phyloP scores from a whole-genome alignment of 805 yeast genomes.

The Saccharomyces mikatae region DNA sequence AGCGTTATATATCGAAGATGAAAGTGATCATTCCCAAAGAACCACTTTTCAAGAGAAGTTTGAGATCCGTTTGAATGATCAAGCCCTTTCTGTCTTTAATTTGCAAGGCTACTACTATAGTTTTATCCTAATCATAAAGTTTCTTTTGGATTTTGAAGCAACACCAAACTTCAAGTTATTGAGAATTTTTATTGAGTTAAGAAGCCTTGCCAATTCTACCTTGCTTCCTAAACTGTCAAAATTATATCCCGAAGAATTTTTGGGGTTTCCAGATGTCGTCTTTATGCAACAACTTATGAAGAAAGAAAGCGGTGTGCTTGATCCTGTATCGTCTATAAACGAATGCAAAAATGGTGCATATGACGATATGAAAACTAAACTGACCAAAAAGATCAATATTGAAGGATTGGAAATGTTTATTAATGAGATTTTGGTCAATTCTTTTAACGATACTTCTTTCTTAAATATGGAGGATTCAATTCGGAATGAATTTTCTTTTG shows the following conservation, averaged over 20 bases:
- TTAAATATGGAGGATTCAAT: constrained; percentile 25
- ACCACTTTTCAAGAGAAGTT: neutral
- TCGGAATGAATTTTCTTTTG: constrained; percentile 21
- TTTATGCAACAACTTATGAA: constrained; percentile 2
- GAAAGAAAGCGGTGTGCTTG: neutral
- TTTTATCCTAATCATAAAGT: constrained; percentile 25
- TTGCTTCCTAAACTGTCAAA: constrained; percentile 21
- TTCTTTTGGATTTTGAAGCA: constrained; percentile 27
- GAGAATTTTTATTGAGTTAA: constrained; percentile 26
- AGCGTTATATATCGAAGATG: constrained; percentile 13
- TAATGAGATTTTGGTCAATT: constrained; percentile 25
- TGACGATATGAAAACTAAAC: neutral
- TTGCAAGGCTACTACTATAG: constrained; percentile 27
- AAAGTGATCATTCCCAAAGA: constrained; percentile 3
- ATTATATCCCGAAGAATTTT: constrained; percentile 19
- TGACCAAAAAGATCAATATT: constrained; percentile 8
- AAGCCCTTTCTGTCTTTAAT: constrained; percentile 22
- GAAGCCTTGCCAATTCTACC: constrained; percentile 22
- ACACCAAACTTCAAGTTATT: constrained; percentile 29
- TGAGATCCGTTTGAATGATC: constrained; percentile 12
- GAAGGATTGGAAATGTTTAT: constrained; percentile 23
- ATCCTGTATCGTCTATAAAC: neutral
- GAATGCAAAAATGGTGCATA: neutral
- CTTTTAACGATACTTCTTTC: constrained; percentile 29
- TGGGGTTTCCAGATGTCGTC: constrained; percentile 13